Evolutionary conservation across 2,329 filamentous ascomycete genomes (phyloP), one percentile per base, ranked within the genome.

Genomic region (Geosmithia morbida): DNA sequence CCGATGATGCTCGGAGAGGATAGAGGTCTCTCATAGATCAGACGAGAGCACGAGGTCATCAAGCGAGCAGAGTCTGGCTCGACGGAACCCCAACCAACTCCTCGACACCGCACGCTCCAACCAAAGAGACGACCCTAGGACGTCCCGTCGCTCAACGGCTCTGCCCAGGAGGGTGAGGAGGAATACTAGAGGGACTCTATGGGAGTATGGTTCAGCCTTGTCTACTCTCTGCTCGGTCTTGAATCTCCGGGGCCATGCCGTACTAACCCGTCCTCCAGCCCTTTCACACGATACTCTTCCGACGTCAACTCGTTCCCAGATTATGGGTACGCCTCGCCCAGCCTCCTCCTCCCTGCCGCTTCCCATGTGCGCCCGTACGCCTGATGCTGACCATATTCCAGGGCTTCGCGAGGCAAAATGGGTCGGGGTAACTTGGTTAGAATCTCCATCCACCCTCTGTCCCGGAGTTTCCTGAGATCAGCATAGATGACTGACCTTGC

Each of bases 261-360:
- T 39, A 29, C 49, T 51, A 16, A 51, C 17, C 46, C 22, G 33
- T 13, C 33, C 33, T 20, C 22, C 49, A 66, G 63, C 54, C 55
- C 61, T 46, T 52, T 59, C 48, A 53, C 53, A 47, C 58, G 63
- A 49, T 67, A 67, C 50, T 50, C 55, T 47, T 66, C 63, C 48
- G 51, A 61, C 49, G 58, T 58, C 51, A 57, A 60, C 54, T 66
- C 62, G 50, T 64, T 65, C 53, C 65, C 65, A 46, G 65, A 67
- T 56, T 68, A 67, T 67, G 64, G 61, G 65, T 67, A 61, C 40
- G 56, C 45, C 44, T 45, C 44, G 39, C 26, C 6, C 10, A 43
- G 19, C 43, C 29, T 29, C 46, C 46, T 29, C 14, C 33, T 37
- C 33, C n/a, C 33, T 16, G 33, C 33, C 11, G n/a, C n/a, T 11